These are phyloP conservation scores for Aegilops longissima DNA, from an alignment of 176 grass and related monocot species.

Conservation along the genomic window DNA sequence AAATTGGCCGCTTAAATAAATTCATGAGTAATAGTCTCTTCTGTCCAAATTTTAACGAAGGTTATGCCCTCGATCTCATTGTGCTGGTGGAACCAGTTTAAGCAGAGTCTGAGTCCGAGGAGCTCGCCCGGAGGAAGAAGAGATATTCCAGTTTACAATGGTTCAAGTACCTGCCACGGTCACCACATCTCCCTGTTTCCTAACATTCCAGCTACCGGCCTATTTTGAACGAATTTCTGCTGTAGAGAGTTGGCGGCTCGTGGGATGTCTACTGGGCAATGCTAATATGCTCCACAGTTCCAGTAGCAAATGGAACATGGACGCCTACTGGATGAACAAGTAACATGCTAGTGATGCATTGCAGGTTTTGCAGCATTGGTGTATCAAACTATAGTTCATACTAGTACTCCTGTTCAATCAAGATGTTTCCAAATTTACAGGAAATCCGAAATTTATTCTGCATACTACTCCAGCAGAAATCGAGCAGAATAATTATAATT, in stretches of 20 bases:
- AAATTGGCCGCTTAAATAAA: background rate
- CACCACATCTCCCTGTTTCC: background rate
- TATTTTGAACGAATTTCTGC: slow-evolving; percentile 36
- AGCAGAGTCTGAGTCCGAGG: slow-evolving; percentile 24
- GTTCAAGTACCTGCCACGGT: slow-evolving; percentile 60
- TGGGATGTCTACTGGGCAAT: slow-evolving; percentile 38
- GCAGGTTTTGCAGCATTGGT: too few relatives aligned
- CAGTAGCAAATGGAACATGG: too few relatives aligned
- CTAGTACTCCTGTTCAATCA: too few relatives aligned
- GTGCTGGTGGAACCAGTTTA: background rate
- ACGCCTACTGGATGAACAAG: too few relatives aligned
- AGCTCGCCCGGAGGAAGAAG: slow-evolving; percentile 77
- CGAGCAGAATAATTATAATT: too few relatives aligned
- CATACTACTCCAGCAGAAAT: too few relatives aligned
- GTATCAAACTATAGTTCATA: too few relatives aligned
- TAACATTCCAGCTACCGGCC: background rate
- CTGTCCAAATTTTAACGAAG: background rate
- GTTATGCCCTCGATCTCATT: background rate
- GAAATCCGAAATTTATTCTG: too few relatives aligned
- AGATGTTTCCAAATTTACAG: too few relatives aligned
- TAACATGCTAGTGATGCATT: too few relatives aligned
- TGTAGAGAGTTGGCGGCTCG: slow-evolving; percentile 66
- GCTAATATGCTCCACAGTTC: too few relatives aligned
- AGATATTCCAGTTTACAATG: slow-evolving; percentile 88
- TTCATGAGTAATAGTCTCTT: background rate